phyloP scores from a whole-genome alignment of 768 basidiomycete genomes.

The Trametes cingulata region DNA sequence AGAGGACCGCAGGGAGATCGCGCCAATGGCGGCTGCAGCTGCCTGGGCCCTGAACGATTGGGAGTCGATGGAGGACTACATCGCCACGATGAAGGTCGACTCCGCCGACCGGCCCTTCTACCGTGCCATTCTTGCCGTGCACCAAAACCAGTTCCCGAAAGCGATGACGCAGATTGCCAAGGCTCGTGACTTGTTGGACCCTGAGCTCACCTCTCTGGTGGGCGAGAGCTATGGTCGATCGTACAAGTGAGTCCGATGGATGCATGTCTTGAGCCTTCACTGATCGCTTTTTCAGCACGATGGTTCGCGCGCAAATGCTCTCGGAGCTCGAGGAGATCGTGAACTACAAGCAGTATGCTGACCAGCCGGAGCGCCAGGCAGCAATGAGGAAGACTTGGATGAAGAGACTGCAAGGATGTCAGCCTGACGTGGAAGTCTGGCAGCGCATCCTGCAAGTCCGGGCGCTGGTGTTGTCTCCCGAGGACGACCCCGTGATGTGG shows the following conservation, averaged over 20 bases:
- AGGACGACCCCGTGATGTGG: constrained; percentile 96
- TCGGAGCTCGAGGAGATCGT: constrained; percentile 99
- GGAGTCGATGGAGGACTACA: constrained; percentile 98
- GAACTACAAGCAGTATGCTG: constrained; percentile 88
- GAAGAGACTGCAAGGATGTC: constrained; percentile 97
- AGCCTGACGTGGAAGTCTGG: constrained; percentile 99
- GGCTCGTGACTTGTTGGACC: constrained; percentile 89
- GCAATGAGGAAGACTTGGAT: constrained; percentile 96
- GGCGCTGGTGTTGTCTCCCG: constrained; percentile 88
- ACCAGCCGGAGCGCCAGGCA: constrained; percentile 90
- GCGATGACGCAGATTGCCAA: constrained; percentile 88
- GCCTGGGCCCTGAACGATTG: constrained; percentile 97
- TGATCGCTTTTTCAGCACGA: constrained; percentile 56
- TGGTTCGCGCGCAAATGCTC: constrained; percentile 98
- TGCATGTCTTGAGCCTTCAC: not conserved
- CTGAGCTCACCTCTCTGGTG: constrained; percentile 87
- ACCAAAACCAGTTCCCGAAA: constrained; percentile 93
- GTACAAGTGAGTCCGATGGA: constrained; percentile 71
- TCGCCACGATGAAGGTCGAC: constrained; percentile 88
- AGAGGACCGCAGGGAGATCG: constrained; percentile 87
- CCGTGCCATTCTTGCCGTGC: constrained; percentile 91
- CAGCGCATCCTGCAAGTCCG: constrained; percentile 96
- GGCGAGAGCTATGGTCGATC: constrained; percentile 97
- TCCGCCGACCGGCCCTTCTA: constrained; percentile 96
- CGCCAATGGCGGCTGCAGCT: constrained; percentile 95